phyloP scores from a whole-genome alignment of 768 basidiomycete genomes.

The Pulveroboletus sp. region DNA sequence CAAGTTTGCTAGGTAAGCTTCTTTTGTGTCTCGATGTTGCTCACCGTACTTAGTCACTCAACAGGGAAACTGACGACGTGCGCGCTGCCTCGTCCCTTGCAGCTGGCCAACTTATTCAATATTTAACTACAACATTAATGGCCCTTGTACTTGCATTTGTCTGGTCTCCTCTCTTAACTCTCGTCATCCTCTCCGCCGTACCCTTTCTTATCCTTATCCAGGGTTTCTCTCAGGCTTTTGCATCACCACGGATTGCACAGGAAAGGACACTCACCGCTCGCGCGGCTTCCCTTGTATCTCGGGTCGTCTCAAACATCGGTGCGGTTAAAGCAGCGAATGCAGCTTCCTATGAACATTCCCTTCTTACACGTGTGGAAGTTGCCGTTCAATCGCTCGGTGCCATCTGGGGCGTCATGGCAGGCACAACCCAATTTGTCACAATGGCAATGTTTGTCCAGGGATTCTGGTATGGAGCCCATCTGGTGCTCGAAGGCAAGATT shows the following conservation, averaged over 20 bases:
- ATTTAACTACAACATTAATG: conserved; percentile 72
- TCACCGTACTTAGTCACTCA: conserved; percentile 5
- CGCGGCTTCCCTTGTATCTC: conserved; percentile 78
- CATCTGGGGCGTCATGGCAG: conserved; percentile 73
- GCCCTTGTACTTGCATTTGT: conserved; percentile 79
- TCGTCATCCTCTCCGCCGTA: conserved; percentile 88
- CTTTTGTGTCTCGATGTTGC: neutral
- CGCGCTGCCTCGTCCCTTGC: conserved; percentile 79
- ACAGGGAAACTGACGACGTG: conserved; percentile 92
- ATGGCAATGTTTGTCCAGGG: conserved; percentile 94
- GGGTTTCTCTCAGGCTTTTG: conserved; percentile 63
- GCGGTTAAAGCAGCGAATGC: conserved; percentile 96
- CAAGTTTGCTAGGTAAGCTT: conserved; percentile 74
- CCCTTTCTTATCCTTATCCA: conserved; percentile 79
- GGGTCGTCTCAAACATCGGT: conserved; percentile 68
- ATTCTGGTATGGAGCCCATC: conserved; percentile 91
- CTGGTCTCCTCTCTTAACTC: conserved; percentile 76
- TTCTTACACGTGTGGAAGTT: conserved; percentile 39
- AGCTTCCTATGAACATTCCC: conserved; percentile 46
- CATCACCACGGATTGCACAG: conserved; percentile 56
- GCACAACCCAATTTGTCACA: conserved; percentile 71
- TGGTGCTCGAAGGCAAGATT: conserved; percentile 74
- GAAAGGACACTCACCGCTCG: conserved; percentile 65
- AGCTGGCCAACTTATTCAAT: conserved; percentile 72
- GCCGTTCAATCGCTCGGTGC: conserved; percentile 52